Base-by-base conservation (phyloP, 768 basidiomycete genomes). In the Candolleomyces efflorescens region DNA sequence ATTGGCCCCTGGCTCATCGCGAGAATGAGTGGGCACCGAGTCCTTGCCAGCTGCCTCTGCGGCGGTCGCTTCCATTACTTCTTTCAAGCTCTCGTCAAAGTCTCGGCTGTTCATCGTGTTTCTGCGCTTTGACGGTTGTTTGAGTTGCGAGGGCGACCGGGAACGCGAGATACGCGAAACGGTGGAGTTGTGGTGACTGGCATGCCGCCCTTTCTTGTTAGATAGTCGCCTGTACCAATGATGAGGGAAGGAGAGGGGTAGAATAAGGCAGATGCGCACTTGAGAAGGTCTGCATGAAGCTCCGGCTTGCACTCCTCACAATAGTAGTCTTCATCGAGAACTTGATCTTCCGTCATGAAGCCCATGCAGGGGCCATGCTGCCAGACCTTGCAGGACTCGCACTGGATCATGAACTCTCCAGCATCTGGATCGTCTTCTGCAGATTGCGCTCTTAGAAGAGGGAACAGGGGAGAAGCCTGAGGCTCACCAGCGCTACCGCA, bases 281-380 rank as follows among this genome's bases (percentile, higher is more conserved):
- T 89, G 69, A 94, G 78, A 56, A 95, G 82, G 37, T 94, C 89
- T 6, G 74, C 71, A 69, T 98, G 95, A 53, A 90, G 75, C 55
- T 92, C 90, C 10, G 97, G 95, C 63, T 84, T 83, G 73, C 97
- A 99, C 62, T 83, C 75, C 73, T 99, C 97, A 74, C 97, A 99
- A 65, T 87, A 94, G 71, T 98, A 98, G 71, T 93, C 88, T 62
- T 83, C 83, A 68, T 83, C 80, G 67, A 83, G 85, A 44, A 89
- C 80, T 64, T 84, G 80, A 65, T 85, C 85, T 67, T 89, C 86
- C 36, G 83, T 82, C 63, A 90, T 86, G 70, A 90, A 91, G 43
- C 94, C 96, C 85, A 99, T 93, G 75, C 97, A 99, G 10, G 87
- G 80, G 3, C 94, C 94, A 69, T 99, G 96, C 73, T 99, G 96